These are phyloP conservation scores for Rhododendron mucronatum DNA, from an alignment of 148 eudicot genomes.

Conservation along the genomic window DNA sequence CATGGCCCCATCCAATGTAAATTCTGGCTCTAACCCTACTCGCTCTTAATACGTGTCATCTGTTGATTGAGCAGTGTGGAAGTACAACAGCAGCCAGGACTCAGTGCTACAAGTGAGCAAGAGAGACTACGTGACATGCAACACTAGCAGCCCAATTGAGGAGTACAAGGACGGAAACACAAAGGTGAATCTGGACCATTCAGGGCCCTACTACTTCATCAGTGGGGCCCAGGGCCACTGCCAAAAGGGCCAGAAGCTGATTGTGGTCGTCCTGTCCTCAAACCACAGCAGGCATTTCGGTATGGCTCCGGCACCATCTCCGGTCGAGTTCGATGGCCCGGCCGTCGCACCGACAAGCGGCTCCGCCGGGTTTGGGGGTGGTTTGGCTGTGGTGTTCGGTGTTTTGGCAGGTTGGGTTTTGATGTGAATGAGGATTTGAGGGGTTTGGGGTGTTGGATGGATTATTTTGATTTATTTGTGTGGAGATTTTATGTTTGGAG, in stretches of 20 bases:
- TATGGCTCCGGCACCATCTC: slow-evolving; percentile 47
- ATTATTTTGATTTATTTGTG: not conserved
- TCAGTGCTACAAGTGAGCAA: slow-evolving; percentile 62
- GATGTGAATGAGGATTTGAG: not conserved
- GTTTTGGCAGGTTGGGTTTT: slow-evolving; percentile 21
- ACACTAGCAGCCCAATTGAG: slow-evolving; percentile 51
- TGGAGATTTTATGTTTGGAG: not conserved
- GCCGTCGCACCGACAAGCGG: slow-evolving; percentile 54
- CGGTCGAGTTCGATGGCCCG: slow-evolving; percentile 27
- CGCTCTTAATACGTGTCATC: not conserved
- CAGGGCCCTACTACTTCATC: slow-evolving; percentile 71
- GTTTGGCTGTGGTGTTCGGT: slow-evolving; percentile 24
- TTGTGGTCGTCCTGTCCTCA: slow-evolving; percentile 56
- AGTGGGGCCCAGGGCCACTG: slow-evolving; percentile 57
- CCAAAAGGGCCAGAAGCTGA: slow-evolving; percentile 65
- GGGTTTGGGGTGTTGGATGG: not conserved
- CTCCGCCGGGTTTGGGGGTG: slow-evolving; percentile 18
- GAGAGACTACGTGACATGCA: slow-evolving; percentile 53
- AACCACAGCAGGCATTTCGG: slow-evolving; percentile 17
- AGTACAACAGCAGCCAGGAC: slow-evolving; percentile 44
- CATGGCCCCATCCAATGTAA: not conserved
- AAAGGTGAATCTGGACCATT: slow-evolving; percentile 30
- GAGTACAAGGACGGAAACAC: slow-evolving; percentile 46
- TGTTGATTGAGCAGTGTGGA: slow-evolving; percentile 42
- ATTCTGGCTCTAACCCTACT: not conserved